phyloP scores from a whole-genome alignment of 2,329 filamentous ascomycete species.

The Fonsecaea pedrosoi region DNA sequence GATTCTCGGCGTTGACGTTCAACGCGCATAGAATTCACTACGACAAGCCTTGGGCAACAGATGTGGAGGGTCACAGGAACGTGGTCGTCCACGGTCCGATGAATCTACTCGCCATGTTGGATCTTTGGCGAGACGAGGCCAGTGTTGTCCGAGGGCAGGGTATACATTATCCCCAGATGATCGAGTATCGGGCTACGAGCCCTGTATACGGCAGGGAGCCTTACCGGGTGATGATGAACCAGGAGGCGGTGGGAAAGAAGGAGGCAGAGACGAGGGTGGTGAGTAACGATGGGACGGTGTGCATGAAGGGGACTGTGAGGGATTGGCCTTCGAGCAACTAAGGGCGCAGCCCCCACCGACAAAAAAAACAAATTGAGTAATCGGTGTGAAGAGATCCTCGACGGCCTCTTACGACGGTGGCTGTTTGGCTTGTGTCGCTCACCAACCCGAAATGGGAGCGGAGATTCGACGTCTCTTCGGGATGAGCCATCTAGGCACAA shows the following conservation, averaged over 20 bases:
- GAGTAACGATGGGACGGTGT: conserved; percentile 41
- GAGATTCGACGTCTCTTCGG: not conserved
- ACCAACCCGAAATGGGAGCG: conserved; percentile 12
- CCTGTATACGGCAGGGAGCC: conserved; percentile 58
- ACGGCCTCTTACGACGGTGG: conserved; percentile 6
- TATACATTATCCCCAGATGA: conserved; percentile 47
- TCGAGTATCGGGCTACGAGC: conserved; percentile 57
- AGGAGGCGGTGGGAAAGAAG: conserved; percentile 38
- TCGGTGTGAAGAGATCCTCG: not conserved
- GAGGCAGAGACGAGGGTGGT: conserved; percentile 42
- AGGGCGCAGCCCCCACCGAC: not conserved
- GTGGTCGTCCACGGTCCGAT: conserved; percentile 54
- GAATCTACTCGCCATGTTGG: conserved; percentile 52
- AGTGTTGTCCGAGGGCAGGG: conserved; percentile 34
- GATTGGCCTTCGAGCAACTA: conserved; percentile 28
- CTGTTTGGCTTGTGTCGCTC: not conserved
- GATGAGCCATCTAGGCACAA: not conserved
- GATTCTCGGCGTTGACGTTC: conserved; percentile 54
- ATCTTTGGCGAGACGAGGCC: conserved; percentile 53
- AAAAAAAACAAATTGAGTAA: not conserved
- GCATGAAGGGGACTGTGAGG: conserved; percentile 44
- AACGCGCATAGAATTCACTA: conserved; percentile 56
- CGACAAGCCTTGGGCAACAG: conserved; percentile 51
- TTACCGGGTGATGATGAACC: conserved; percentile 54
- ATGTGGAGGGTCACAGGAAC: conserved; percentile 52